Evolutionary conservation across 2,329 filamentous ascomycete species (phyloP), one percentile per base, ranked within the genome.

Genomic region (Colletotrichum liaoningense): DNA sequence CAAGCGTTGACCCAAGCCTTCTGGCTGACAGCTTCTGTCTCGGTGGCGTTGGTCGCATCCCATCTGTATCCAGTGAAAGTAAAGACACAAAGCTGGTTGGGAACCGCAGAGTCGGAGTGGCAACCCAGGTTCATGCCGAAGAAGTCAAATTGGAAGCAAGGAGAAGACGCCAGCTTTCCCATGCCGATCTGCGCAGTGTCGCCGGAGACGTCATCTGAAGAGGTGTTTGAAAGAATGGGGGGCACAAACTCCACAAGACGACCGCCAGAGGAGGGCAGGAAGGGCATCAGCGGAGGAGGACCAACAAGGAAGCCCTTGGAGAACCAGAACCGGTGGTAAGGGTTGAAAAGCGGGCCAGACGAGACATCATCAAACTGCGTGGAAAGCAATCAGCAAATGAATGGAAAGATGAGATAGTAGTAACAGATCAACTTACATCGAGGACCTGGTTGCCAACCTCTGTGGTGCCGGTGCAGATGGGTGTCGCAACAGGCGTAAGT

Each of bases 1-100:
- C 83, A 85, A 5, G 82, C 81, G 38, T 83, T 83, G 38, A 85
- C 78, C 83, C 82, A 85, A n/a, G 80, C 79, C 58, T 82, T 80
- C 5, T 84, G 81, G 24, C 73, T 75, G 38, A 65, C 63, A 22
- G 52, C 66, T 28, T 69, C 64, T 70, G 81, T 77, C 75, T 84
- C 84, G 38, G 76, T 79, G 2, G 77, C 76, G 6, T 77, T 75
- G 12, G 76, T 77, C 22, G 79, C 76, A 57, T 83, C 80, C 76
- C 80, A 84, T 11, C 80, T 79, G 73, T 84, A 85, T 8, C 83
- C 83, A n/a, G 83, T 84, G 35, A 85, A 77, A 52, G 83, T 82
- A 72, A 85, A 84, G 63, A 84, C 81, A 52, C 83, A 85, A 79
- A 81, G 83, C 63, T 82, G 76, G 66, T 81, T 83, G 24, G 33